phyloP scores from a whole-genome alignment of 129 eudicot genomes.

The Gnaphalium uliginosum region DNA sequence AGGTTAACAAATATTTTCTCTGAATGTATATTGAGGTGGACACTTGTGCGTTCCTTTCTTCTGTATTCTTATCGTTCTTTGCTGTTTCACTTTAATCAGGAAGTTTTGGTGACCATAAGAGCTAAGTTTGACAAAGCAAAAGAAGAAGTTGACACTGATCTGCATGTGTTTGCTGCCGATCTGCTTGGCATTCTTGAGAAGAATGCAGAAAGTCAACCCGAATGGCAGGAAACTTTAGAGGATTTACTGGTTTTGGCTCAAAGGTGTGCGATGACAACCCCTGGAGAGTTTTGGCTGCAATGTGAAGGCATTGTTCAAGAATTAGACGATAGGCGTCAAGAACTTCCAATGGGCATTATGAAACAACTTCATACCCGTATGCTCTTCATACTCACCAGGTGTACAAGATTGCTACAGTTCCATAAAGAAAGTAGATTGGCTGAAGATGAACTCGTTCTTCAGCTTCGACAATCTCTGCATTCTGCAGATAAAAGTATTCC shows the following conservation, averaged over 20 bases:
- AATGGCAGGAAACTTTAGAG: slow-evolving; percentile 95
- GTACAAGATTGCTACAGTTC: slow-evolving; percentile 91
- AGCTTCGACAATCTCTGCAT: slow-evolving; percentile 80
- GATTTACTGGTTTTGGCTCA: slow-evolving; percentile 88
- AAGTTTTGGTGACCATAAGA: slow-evolving; percentile 77
- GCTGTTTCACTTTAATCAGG: slow-evolving; percentile 45
- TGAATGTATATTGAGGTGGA: not conserved
- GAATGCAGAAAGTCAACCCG: slow-evolving; percentile 80
- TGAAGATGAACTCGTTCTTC: slow-evolving; percentile 77
- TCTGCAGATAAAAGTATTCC: slow-evolving; percentile 53
- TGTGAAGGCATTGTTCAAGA: slow-evolving; percentile 99
- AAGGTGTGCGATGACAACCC: slow-evolving; percentile 88
- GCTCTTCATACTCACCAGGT: slow-evolving; percentile 98
- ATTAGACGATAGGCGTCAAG: slow-evolving; percentile 92
- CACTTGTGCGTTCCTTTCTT: slow-evolving; percentile 2
- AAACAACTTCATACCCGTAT: slow-evolving; percentile 97
- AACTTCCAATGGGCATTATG: slow-evolving; percentile 81
- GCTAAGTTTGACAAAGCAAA: slow-evolving; percentile 94
- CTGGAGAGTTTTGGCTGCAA: slow-evolving; percentile 97
- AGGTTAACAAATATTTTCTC: slow-evolving; percentile 47
- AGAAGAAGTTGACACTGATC: slow-evolving; percentile 96
- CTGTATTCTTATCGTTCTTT: slow-evolving; percentile 17
- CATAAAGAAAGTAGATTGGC: slow-evolving; percentile 95
- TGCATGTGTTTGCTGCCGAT: slow-evolving; percentile 89
- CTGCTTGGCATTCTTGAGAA: slow-evolving; percentile 83